phyloP scores from a whole-genome alignment of 2,329 filamentous ascomycete species.

The Aspergillus sp. region DNA sequence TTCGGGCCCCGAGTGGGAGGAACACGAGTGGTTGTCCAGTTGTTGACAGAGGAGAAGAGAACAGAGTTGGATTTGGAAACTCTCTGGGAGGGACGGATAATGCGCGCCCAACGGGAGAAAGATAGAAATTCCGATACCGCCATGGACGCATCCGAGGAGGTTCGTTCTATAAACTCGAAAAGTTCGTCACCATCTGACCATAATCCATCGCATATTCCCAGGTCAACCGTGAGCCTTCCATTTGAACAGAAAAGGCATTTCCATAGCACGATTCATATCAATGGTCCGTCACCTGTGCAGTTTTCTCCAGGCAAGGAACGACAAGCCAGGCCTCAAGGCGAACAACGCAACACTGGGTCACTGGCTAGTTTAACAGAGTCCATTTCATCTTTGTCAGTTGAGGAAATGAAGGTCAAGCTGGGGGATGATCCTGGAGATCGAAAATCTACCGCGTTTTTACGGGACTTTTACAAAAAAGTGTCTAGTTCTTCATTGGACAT shows the following conservation, averaged over 20 bases:
- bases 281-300: background rate
- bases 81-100: slow-evolving; percentile 57
- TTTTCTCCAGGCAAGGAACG: background rate
- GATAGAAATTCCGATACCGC: slow-evolving; percentile 31
- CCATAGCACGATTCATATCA: slow-evolving; percentile 21
- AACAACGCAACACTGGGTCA: too few species aligned
- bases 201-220: slow-evolving; percentile 15
- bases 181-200: slow-evolving; percentile 24
- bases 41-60: slow-evolving; percentile 70
- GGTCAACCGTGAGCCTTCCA: slow-evolving; percentile 18
- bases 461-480: slow-evolving; percentile 38
- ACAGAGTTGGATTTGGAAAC: slow-evolving; percentile 66
- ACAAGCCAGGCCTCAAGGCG: background rate
- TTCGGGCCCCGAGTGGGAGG: slow-evolving; percentile 65
- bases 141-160: slow-evolving; percentile 22
- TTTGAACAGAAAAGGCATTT: slow-evolving; percentile 30
- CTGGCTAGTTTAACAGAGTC: slow-evolving; percentile 23
- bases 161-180: slow-evolving; percentile 22
- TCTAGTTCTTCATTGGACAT: slow-evolving; percentile 28
- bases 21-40: slow-evolving; percentile 67
- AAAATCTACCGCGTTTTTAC: slow-evolving; percentile 44
- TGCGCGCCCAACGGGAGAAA: slow-evolving; percentile 39
- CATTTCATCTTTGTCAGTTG: slow-evolving; percentile 30
- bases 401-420: slow-evolving; percentile 35
- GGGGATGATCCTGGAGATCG: slow-evolving; percentile 38